Conservation (phyloP, 169 alveolate species). For the Plasmodium vivax region DNA sequence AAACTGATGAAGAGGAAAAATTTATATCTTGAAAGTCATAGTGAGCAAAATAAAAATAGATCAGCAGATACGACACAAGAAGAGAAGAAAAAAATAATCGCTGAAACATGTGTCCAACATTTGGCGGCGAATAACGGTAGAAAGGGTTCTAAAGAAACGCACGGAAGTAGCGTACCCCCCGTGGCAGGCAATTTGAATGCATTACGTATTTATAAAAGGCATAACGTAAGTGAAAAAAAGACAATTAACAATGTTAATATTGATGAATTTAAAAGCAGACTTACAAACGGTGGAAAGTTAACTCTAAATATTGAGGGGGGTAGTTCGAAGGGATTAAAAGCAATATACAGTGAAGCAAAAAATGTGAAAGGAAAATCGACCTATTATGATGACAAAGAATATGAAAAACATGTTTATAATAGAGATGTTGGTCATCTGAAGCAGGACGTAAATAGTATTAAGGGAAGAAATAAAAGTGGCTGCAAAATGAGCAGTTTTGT, state of each 20-base stretch:
- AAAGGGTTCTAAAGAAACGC: slow-evolving; percentile 3
- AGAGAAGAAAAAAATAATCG: slow-evolving; percentile 10
- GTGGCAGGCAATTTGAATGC: background rate
- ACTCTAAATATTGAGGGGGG: background rate
- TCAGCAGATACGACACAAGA: background rate
- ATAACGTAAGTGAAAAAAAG: background rate
- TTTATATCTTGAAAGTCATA: slow-evolving; percentile 4
- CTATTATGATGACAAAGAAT: background rate
- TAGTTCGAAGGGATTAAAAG: background rate
- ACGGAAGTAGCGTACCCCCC: background rate
- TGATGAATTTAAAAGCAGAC: slow-evolving; percentile 28
- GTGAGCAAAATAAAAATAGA: slow-evolving; percentile 16
- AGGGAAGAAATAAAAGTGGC: background rate
- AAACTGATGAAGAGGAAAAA: slow-evolving; percentile 39
- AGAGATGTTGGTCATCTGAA: slow-evolving; percentile 3
- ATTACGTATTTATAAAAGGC: slow-evolving; percentile 1
- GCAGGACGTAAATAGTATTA: background rate
- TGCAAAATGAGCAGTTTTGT: background rate
- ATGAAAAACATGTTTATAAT: background rate
- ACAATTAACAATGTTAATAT: slow-evolving; percentile 44
- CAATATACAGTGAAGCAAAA: slow-evolving; percentile 6
- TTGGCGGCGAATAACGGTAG: background rate
- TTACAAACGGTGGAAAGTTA: background rate
- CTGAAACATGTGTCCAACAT: background rate
- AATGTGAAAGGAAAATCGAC: slow-evolving; percentile 14